phyloP scores from a whole-genome alignment of 1,139 yeast species.

The Yamadazyma sp. region DNA sequence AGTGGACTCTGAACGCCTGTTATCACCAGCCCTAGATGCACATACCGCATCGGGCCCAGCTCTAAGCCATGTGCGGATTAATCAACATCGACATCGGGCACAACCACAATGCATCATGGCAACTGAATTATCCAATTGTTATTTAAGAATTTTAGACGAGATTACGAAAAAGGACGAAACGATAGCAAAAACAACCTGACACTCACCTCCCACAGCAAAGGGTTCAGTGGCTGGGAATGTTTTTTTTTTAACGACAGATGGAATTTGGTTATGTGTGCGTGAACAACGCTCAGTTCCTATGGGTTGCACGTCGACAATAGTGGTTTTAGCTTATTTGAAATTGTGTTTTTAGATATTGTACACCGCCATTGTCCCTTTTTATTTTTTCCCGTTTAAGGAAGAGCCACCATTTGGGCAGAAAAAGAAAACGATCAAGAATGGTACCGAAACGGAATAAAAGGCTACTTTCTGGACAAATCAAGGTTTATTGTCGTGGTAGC shows the following conservation, averaged over 20 bases:
- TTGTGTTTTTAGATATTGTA: neutral
- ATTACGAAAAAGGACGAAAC: neutral
- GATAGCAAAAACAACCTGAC: neutral
- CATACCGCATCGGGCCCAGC: too few relatives aligned
- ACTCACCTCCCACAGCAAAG: neutral
- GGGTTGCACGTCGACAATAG: too few relatives aligned
- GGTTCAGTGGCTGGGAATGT: neutral
- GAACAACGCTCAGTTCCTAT: too few relatives aligned
- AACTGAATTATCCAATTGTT: neutral
- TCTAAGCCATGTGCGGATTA: too few relatives aligned
- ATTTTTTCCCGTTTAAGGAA: neutral
- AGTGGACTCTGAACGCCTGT: too few relatives aligned
- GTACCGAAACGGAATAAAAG: neutral
- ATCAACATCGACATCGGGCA: too few relatives aligned
- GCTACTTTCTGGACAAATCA: too few relatives aligned
- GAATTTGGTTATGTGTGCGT: too few relatives aligned
- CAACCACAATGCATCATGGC: neutral
- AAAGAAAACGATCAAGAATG: neutral
- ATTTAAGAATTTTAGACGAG: conserved; percentile 1
- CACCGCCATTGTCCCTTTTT: neutral
- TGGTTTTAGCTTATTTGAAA: neutral
- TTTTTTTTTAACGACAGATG: neutral
- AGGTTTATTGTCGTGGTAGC: neutral
- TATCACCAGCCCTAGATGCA: too few relatives aligned
- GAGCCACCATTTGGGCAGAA: neutral